Evolutionary conservation across 176 grass and related monocot species (phyloP).

Genomic region (Paspalum vaginatum): DNA sequence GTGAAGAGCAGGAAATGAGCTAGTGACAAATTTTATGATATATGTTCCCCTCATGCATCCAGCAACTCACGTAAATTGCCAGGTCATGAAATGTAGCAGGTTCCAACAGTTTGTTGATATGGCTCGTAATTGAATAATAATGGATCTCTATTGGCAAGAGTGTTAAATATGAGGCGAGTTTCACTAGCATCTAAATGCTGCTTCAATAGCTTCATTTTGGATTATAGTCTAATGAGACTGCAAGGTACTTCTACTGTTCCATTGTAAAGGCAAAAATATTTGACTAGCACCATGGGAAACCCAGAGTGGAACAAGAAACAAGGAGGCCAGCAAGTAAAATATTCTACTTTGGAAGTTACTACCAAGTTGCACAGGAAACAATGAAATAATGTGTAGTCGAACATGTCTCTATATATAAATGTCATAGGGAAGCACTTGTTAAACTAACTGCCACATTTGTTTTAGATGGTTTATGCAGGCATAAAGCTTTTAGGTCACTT

Average conservation of each 20-base stretch:
- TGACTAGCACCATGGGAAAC: constrained; percentile 20
- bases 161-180: constrained; percentile 15
- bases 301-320: background rate
- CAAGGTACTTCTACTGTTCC: background rate
- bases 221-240: constrained; percentile 15
- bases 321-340: constrained; percentile 7
- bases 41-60: constrained; percentile 1
- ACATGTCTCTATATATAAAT: background rate
- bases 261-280: background rate
- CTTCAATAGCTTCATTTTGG: constrained; percentile 18
- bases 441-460: background rate
- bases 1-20: background rate
- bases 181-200: constrained; percentile 10
- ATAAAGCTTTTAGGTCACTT: background rate
- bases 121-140: constrained; percentile 4
- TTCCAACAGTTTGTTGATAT: background rate
- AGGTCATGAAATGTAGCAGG: constrained; percentile 14
- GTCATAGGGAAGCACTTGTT: background rate
- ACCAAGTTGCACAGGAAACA: constrained; percentile 5
- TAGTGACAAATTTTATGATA: constrained; percentile 1
- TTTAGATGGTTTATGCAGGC: constrained; percentile 22
- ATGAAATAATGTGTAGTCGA: background rate
- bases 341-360: constrained; percentile 23
- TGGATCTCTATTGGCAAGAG: constrained; percentile 24
- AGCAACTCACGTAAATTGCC: constrained; percentile 31